Evolutionary conservation across 2,329 filamentous ascomycete species (phyloP), one percentile per base, ranked within the genome.

Genomic region (Proliferodiscus dingleyae): DNA sequence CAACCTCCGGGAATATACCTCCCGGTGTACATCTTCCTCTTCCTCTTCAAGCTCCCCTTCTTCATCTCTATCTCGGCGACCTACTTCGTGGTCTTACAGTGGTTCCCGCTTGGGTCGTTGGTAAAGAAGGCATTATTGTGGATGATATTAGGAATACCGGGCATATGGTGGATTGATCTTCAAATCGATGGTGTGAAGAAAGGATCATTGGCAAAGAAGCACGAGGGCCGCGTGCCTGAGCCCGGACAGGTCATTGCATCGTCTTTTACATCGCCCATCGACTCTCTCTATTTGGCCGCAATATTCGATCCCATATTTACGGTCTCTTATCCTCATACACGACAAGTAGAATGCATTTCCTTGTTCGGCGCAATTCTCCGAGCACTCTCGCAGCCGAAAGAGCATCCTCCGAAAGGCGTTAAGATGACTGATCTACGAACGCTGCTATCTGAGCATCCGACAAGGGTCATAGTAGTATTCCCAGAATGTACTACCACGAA

Each of bases 81-180:
- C 60, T 95, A 94, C 70, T 93, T 97, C 64, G 63, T 87, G 49
- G 60, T 95, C 50, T 75, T 97, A 43, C 87, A 91, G 69, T 87
- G 84, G 76, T 77, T 95, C 11, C 89, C 89, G 0, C 73, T 85
- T 8, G 81, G 80, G 1, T 75, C 76, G 7, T 61, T 82, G 26
- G 69, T 82, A 34, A 89, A 89, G 61, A 97, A 97, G 69, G 80
- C 87, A 10, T 80, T 89, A 39, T 71, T 97, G 43, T 97, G 93
- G 91, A 78, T 81, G 50, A 78, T 97, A 54, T 78, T 98, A 57
- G 85, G 82, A 29, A 85, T 95, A 48, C 89, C 90, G 0, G 91
- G 93, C 22, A 87, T 98, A 47, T 97, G 90, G 89, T 97, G 91
- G 91, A 84, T 96, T 46, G 93, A 98, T 67, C 73, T 98, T n/a